A percentile compares a stretch with the other conserved stretches of the same genome.
Evolutionary conservation across 371 early-diverging fungal species (phyloP).

Genomic region (Mortierella sp.): DNA sequence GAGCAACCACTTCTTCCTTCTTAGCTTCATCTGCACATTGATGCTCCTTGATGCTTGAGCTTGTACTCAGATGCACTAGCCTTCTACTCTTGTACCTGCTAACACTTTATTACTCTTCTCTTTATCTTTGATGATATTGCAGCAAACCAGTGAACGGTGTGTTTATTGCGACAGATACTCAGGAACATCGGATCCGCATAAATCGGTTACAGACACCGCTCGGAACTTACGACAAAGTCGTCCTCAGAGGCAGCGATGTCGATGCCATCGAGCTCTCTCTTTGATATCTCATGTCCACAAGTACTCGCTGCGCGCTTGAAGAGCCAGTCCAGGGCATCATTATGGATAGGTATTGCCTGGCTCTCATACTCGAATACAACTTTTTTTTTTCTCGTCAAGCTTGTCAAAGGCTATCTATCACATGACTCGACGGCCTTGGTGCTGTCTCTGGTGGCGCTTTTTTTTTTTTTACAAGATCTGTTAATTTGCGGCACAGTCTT

Average conservation of each 20-base stretch:
- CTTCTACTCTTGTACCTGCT: too few relatives aligned
- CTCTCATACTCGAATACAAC: neutral
- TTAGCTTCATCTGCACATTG: too few relatives aligned
- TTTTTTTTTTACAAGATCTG: neutral
- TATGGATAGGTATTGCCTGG: too few relatives aligned
- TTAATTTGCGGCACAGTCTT: neutral
- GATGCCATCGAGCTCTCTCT: slow-evolving; percentile 53
- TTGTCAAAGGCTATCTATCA: neutral
- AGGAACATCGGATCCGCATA: slow-evolving; percentile 66
- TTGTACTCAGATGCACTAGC: too few relatives aligned
- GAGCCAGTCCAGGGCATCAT: too few relatives aligned
- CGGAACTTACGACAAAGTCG: slow-evolving; percentile 63
- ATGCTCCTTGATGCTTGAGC: too few relatives aligned
- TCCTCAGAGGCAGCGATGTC: slow-evolving; percentile 68
- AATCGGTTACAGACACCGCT: slow-evolving; percentile 63
- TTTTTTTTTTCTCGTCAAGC: neutral
- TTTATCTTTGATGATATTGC: neutral
- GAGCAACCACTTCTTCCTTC: neutral
- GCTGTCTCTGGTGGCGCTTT: slow-evolving; percentile 5
- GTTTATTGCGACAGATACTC: slow-evolving; percentile 62
- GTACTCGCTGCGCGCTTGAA: too few relatives aligned
- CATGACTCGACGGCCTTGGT: neutral
- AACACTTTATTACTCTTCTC: neutral
- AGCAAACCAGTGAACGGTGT: slow-evolving; percentile 60
- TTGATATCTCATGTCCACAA: neutral